Conservation (phyloP, 169 alveolate genomes). For the Plasmodium chabaudi region DNA sequence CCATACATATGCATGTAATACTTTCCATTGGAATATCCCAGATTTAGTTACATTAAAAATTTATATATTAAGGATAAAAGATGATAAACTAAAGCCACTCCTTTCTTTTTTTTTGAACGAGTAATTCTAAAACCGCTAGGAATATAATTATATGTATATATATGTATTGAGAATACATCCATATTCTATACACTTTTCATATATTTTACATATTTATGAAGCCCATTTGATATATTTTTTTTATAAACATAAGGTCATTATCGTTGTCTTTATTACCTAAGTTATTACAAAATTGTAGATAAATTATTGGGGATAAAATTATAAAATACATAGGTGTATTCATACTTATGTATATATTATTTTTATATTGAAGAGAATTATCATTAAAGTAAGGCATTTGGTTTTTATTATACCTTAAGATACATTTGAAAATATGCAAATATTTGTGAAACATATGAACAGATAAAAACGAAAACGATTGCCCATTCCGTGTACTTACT, state of each 20-base stretch:
- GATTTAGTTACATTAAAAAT: constrained; percentile 10
- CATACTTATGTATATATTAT: constrained; percentile 9
- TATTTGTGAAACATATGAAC: constrained; percentile 17
- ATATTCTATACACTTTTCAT: neutral
- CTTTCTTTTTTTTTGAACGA: constrained; percentile 9
- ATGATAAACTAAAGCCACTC: constrained; percentile 6
- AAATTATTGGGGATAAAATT: constrained; percentile 28
- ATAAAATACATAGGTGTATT: constrained; percentile 9
- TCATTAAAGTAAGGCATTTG: constrained; percentile 2
- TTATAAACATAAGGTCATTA: constrained; percentile 40
- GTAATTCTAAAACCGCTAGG: constrained; percentile 19
- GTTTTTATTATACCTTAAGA: constrained; percentile 36
- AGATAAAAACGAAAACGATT: constrained; percentile 10
- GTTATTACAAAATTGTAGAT: constrained; percentile 25
- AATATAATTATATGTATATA: neutral
- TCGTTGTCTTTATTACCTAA: constrained; percentile 32
- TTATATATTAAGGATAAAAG: constrained; percentile 1
- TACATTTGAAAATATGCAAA: constrained; percentile 23
- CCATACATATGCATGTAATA: neutral
- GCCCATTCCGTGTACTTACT: constrained; percentile 3
- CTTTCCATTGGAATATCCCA: neutral
- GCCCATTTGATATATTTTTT: constrained; percentile 28
- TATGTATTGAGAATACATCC: neutral
- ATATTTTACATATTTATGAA: neutral
- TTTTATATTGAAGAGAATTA: constrained; percentile 18